Percentiles rank a stretch among this genome's conserved stretches.
Evolutionary conservation across 2,329 filamentous ascomycete species (phyloP).

Genomic region (Aspergillus sp.): DNA sequence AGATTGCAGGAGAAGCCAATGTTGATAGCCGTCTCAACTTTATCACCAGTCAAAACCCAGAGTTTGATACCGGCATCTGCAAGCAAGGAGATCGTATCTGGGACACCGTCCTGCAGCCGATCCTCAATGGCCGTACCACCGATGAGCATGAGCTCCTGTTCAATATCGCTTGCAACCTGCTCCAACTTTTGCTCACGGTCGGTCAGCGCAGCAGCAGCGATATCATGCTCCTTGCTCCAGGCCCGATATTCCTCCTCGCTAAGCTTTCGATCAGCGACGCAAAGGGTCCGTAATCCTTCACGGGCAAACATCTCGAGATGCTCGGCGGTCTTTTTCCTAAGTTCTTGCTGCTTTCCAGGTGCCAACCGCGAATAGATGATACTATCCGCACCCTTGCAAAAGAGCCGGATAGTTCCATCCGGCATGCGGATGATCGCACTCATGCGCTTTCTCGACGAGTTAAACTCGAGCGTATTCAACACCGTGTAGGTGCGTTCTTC

Average conservation of each 20-base stretch:
- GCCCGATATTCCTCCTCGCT: conserved; percentile 75
- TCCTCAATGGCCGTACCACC: conserved; percentile 98
- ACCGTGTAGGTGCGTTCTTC: conserved; percentile 81
- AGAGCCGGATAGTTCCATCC: conserved; percentile 80
- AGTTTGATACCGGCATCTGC: conserved; percentile 95
- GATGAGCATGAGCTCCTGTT: conserved; percentile 81
- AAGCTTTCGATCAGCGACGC: conserved; percentile 81
- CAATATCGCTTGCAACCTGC: conserved; percentile 82
- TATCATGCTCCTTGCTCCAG: conserved; percentile 85
- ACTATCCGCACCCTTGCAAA: conserved; percentile 97
- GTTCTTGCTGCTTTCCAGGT: conserved; percentile 78
- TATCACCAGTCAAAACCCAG: conserved; percentile 97
- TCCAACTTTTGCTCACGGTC: conserved; percentile 93
- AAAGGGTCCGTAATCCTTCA: conserved; percentile 91
- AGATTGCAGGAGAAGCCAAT: conserved; percentile 99
- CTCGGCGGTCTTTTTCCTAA: conserved; percentile 80
- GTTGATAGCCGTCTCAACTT: conserved; percentile 99
- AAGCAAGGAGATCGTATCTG: conserved; percentile 88
- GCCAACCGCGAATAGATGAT: conserved; percentile 92
- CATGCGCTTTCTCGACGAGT: conserved; percentile 95
- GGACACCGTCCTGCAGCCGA: conserved; percentile 91
- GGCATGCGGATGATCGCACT: conserved; percentile 96
- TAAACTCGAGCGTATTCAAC: conserved; percentile 95
- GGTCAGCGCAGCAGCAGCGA: conserved; percentile 77
- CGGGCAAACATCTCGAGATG: conserved; percentile 96